Percentiles rank a stretch among this genome's conserved stretches.
These are phyloP conservation scores for Ophiosphaerella korrae DNA, from an alignment of 2,329 filamentous ascomycete species.

Conservation along the genomic window DNA sequence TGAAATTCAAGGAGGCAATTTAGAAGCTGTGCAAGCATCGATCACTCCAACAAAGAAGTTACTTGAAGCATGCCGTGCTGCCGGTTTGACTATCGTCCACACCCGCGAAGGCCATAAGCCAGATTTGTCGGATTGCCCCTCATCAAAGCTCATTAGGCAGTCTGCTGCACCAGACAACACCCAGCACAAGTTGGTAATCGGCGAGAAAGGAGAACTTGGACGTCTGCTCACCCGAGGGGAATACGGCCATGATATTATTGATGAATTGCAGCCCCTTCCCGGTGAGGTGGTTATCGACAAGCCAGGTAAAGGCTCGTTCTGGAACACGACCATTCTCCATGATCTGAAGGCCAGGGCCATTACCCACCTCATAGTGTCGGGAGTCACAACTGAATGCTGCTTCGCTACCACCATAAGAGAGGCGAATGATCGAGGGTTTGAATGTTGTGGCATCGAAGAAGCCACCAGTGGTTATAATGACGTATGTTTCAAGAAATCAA, in stretches of 20 bases:
- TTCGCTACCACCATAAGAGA: conserved; percentile 63
- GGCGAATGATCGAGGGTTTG: conserved; percentile 65
- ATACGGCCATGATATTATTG: conserved; percentile 61
- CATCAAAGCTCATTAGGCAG: conserved; percentile 58
- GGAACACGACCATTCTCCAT: conserved; percentile 61
- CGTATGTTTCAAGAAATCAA: conserved; percentile 51
- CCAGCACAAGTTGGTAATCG: conserved; percentile 55
- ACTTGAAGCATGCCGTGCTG: conserved; percentile 49
- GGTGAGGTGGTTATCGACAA: conserved; percentile 63
- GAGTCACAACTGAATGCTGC: conserved; percentile 65
- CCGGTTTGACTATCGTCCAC: conserved; percentile 55
- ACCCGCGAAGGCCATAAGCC: conserved; percentile 58
- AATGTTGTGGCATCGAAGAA: conserved; percentile 57
- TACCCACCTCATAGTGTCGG: conserved; percentile 63
- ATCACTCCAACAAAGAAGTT: conserved; percentile 50
- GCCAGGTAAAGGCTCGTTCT: conserved; percentile 64
- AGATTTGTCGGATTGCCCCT: conserved; percentile 59
- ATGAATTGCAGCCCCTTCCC: conserved; percentile 58
- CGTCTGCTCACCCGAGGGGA: conserved; percentile 59
- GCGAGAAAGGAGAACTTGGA: conserved; percentile 60
- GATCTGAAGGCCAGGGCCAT: conserved; percentile 60
- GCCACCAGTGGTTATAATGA: conserved; percentile 57
- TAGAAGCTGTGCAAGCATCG: conserved; percentile 47
- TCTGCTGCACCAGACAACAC: conserved; percentile 52
- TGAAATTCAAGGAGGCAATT: conserved; percentile 56